phyloP scores from a whole-genome alignment of 306 rosid species.

The Arachis hypogaea region DNA sequence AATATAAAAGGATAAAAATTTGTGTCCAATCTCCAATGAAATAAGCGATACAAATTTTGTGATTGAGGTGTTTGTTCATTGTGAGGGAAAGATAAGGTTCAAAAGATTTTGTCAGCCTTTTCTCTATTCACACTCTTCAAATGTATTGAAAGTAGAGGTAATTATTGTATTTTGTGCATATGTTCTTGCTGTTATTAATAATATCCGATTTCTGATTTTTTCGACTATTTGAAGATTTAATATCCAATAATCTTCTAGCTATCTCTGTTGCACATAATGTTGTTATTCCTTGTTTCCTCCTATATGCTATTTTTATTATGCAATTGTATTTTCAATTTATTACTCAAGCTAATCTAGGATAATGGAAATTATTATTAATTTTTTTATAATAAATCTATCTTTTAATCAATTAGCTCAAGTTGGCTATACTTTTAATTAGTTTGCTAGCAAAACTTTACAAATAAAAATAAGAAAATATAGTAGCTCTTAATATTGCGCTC shows the following conservation, averaged over 20 bases:
- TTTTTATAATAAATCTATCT: too few relatives aligned
- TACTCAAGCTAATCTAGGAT: too few relatives aligned
- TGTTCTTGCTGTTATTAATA: conserved; percentile 25
- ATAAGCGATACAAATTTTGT: too few relatives aligned
- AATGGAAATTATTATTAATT: too few relatives aligned
- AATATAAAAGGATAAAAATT: too few relatives aligned
- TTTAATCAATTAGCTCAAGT: too few relatives aligned
- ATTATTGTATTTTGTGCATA: conserved; percentile 25
- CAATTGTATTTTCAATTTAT: conserved; percentile 7
- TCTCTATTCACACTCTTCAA: conserved; percentile 96
- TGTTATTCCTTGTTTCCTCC: background rate
- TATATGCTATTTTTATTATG: background rate
- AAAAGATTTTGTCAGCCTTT: conserved; percentile 96
- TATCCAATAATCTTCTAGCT: background rate
- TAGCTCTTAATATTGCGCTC: too few relatives aligned
- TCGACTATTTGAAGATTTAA: conserved; percentile 19
- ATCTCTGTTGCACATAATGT: conserved; percentile 2
- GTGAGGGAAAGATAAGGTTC: conserved; percentile 98
- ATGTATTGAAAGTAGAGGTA: conserved; percentile 98
- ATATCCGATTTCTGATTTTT: conserved; percentile 26
- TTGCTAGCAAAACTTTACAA: too few relatives aligned
- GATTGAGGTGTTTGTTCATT: conserved; percentile 84
- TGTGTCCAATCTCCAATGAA: too few relatives aligned
- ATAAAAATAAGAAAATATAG: too few relatives aligned
- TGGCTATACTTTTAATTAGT: too few relatives aligned